These are phyloP conservation scores for Graphilbum sp. DNA, from an alignment of 2,329 filamentous ascomycete species.

Conservation along the genomic window DNA sequence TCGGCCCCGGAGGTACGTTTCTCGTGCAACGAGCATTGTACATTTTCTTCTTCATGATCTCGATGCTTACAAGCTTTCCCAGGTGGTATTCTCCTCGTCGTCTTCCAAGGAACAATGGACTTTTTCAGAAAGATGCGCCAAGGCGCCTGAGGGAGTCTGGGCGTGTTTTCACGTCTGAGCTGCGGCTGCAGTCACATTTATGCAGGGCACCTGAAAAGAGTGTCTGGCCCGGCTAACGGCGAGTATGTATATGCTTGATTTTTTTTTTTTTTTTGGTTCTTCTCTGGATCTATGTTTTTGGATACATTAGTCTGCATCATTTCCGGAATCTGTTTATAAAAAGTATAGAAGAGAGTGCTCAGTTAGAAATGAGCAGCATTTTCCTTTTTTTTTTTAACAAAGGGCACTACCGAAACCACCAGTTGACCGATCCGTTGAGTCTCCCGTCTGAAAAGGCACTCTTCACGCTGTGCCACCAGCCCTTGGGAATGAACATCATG, in stretches of 20 bases:
- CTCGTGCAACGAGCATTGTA: background rate
- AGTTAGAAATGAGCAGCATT: no score
- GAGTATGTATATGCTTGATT: no score
- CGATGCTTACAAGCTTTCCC: constrained; percentile 16
- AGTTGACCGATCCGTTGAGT: constrained; percentile 41
- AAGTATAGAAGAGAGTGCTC: background rate
- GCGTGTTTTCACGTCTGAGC: no score
- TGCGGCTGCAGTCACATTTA: no score
- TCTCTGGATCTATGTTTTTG: background rate
- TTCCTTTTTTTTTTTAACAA: no score
- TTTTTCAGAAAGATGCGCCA: constrained; percentile 59
- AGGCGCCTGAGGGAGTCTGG: no score
- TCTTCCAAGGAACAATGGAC: constrained; percentile 80
- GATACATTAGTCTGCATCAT: no score
- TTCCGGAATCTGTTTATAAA: no score
- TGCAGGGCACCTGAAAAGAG: no score
- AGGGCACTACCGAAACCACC: constrained; percentile 73
- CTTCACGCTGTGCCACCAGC: constrained; percentile 77
- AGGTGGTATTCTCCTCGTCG: constrained; percentile 60
- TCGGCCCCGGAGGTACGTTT: constrained; percentile 40
- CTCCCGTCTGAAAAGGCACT: constrained; percentile 31
- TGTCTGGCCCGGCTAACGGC: no score
- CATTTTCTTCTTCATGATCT: constrained; percentile 19
- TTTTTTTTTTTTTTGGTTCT: background rate
- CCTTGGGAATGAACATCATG: constrained; percentile 61